Percentiles rank a stretch among this genome's conserved stretches.
phyloP scores from a whole-genome alignment of 805 yeast genomes.

The Nakazawaea siamensis region DNA sequence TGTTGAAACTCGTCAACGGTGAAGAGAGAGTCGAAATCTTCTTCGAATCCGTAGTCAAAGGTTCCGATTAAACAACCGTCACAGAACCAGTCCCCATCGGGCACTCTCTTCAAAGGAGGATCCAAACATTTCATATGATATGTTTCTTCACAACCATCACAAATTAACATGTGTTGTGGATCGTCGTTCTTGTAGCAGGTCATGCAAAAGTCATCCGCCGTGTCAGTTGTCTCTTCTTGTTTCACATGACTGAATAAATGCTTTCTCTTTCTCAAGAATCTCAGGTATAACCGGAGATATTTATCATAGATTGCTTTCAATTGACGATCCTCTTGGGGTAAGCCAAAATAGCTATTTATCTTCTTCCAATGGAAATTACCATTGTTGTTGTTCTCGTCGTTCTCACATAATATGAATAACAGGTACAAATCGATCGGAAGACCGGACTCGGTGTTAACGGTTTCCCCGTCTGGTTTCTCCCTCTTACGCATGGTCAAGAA shows the following conservation, averaged over 20 bases:
- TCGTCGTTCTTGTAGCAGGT: slow-evolving; percentile 38
- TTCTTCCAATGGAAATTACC: slow-evolving; percentile 11
- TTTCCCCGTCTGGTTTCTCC: slow-evolving; percentile 8
- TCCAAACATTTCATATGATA: slow-evolving; percentile 64
- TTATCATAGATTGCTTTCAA: slow-evolving; percentile 17
- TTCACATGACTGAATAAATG: slow-evolving; percentile 5
- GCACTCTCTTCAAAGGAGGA: slow-evolving; percentile 44
- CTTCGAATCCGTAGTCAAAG: slow-evolving; percentile 85
- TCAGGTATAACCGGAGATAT: slow-evolving; percentile 23
- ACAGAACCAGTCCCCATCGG: slow-evolving; percentile 70
- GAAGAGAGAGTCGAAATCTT: slow-evolving; percentile 41
- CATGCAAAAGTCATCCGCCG: slow-evolving; percentile 10
- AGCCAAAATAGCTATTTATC: slow-evolving; percentile 1
- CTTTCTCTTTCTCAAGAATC: slow-evolving; percentile 20
- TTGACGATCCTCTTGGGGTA: slow-evolving; percentile 6
- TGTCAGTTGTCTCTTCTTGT: neutral
- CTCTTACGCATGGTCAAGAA: slow-evolving; percentile 37
- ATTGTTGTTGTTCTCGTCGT: slow-evolving; percentile 10
- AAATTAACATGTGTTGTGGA: slow-evolving; percentile 43
- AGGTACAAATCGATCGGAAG: slow-evolving; percentile 25
- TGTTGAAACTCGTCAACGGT: slow-evolving; percentile 45
- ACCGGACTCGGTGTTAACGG: slow-evolving; percentile 7
- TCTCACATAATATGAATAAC: slow-evolving; percentile 23
- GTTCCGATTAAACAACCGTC: slow-evolving; percentile 78
- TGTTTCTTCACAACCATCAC: slow-evolving; percentile 68